Evolutionary conservation across 495 filamentous ascomycete species (phyloP).

Genomic region (Bryoglossum gracile): DNA sequence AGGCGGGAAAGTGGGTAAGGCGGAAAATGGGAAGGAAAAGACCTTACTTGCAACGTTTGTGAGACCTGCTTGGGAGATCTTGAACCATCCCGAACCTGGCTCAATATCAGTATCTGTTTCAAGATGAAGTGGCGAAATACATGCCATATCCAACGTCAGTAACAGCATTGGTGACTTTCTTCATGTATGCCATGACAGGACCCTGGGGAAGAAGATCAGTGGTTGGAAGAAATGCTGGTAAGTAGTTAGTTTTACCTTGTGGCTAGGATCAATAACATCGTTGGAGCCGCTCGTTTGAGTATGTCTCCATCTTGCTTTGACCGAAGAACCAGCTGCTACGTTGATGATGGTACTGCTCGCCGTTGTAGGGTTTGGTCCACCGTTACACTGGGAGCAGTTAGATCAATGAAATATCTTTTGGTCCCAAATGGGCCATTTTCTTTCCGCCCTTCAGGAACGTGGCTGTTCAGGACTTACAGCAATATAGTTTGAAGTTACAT

Average conservation of each 20-base stretch:
- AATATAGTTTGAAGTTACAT: conserved; percentile 42
- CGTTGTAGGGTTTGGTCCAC: conserved; percentile 43
- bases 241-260: conserved; percentile 24
- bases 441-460: too few species aligned
- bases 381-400: conserved; percentile 36
- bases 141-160: conserved; percentile 28
- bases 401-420: too few species aligned
- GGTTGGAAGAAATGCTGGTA: background rate
- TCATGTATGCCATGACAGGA: conserved; percentile 41
- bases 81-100: conserved; percentile 33
- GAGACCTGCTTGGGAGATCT: conserved; percentile 17
- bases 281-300: conserved; percentile 34
- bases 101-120: background rate
- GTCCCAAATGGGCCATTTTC: too few species aligned
- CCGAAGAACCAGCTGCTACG: conserved; percentile 41
- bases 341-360: conserved; percentile 34
- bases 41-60: conserved; percentile 14
- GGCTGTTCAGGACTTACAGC: conserved; percentile 26
- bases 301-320: conserved; percentile 43
- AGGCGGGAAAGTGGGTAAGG: background rate
- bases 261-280: conserved; percentile 40
- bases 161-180: conserved; percentile 39
- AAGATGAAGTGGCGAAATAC: background rate
- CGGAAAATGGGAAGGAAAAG: background rate
- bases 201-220: conserved; percentile 19